A percentile compares a stretch with the other conserved stretches of the same genome.
Conservation (phyloP, 148 eudicot genomes). For the Rhododendron vialii region DNA sequence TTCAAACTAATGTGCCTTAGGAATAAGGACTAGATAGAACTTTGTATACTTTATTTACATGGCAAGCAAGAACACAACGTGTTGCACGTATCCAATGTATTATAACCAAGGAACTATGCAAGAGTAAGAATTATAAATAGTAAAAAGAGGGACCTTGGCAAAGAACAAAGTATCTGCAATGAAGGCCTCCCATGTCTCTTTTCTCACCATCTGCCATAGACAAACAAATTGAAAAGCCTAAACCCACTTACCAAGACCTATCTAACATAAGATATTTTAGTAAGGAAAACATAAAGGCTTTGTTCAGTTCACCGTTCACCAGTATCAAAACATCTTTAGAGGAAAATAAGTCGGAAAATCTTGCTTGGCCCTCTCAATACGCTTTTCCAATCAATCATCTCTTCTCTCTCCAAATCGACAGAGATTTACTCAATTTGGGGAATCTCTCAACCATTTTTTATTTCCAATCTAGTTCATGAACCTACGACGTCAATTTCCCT, state of each 20-base stretch:
- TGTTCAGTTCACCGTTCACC: background rate
- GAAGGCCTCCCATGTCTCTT: slow-evolving; percentile 86
- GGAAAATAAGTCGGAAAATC: background rate
- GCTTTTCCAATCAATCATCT: background rate
- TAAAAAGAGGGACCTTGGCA: slow-evolving; percentile 56
- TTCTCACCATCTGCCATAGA: slow-evolving; percentile 60
- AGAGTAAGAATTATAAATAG: slow-evolving; percentile 3
- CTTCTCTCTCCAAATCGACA: background rate
- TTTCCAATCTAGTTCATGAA: background rate
- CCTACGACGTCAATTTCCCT: background rate
- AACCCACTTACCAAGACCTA: background rate
- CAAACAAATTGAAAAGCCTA: background rate
- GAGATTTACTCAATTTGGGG: background rate
- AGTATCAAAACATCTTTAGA: background rate
- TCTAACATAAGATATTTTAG: background rate
- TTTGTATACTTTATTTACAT: background rate
- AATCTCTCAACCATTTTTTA: background rate
- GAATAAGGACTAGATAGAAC: background rate
- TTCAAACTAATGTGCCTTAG: background rate
- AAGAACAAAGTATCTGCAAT: slow-evolving; percentile 61
- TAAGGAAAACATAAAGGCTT: background rate
- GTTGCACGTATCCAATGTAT: background rate
- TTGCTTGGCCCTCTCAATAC: background rate
- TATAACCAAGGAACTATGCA: background rate
- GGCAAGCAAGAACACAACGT: background rate